These are phyloP conservation scores for Lachnellula suecica DNA, from an alignment of 2,329 filamentous ascomycete genomes.

Conservation along the genomic window DNA sequence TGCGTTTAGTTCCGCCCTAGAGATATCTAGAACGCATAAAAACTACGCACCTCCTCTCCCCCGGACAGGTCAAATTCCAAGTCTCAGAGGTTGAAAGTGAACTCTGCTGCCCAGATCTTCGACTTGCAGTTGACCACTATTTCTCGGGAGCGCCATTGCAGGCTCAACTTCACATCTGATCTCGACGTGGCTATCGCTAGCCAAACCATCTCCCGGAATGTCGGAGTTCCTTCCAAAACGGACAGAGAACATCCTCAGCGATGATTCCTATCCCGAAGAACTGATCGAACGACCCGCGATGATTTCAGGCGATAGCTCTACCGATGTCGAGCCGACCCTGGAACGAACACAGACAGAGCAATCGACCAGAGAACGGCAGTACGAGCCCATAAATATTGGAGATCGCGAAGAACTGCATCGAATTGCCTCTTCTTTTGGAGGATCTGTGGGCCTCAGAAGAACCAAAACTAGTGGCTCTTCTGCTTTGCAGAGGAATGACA, in stretches of 20 bases:
- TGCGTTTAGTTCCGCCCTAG: not conserved
- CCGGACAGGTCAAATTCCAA: not conserved
- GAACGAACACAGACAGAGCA: constrained; percentile 15
- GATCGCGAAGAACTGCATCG: constrained; percentile 27
- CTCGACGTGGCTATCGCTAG: not conserved
- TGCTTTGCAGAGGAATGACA: constrained; percentile 23
- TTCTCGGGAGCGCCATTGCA: not conserved
- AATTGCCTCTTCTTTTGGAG: constrained; percentile 26
- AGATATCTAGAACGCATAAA: not conserved
- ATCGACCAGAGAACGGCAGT: constrained; percentile 19
- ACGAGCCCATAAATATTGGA: constrained; percentile 23
- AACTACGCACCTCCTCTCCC: not conserved
- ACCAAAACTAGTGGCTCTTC: constrained; percentile 10
- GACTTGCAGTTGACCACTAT: not conserved
- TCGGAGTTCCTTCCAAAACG: constrained; percentile 9
- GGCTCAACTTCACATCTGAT: not conserved
- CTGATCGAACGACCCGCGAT: constrained; percentile 11
- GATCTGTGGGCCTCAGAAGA: constrained; percentile 11
- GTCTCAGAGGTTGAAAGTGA: not conserved
- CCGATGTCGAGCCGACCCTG: constrained; percentile 9
- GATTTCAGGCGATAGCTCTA: constrained; percentile 8
- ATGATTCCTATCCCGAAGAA: constrained; percentile 5
- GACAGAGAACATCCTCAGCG: constrained; percentile 13
- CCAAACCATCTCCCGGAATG: constrained; percentile 3
- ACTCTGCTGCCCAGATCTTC: not conserved